Conservation (phyloP, 805 yeast genomes). For the Metschnikowia baotianmanensis region DNA sequence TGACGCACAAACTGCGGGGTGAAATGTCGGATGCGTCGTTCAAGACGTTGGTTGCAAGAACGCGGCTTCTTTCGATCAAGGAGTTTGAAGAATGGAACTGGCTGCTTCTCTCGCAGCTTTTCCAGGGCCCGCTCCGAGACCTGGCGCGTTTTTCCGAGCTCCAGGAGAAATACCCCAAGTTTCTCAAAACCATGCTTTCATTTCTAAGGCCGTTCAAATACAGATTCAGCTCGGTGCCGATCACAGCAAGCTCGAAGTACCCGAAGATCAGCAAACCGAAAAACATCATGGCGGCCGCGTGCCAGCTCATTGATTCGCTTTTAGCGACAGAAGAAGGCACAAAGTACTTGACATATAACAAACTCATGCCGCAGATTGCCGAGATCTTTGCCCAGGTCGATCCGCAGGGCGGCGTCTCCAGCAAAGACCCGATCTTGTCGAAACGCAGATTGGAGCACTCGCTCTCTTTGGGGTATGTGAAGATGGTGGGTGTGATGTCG, state of each 20-base stretch:
- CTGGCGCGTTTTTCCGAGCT: slow-evolving; percentile 75
- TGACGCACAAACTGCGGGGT: slow-evolving; percentile 23
- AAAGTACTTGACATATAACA: slow-evolving; percentile 63
- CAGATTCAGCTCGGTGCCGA: slow-evolving; percentile 50
- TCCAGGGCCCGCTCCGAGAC: slow-evolving; percentile 78
- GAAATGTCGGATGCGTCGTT: slow-evolving; percentile 62
- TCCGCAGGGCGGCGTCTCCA: slow-evolving; percentile 70
- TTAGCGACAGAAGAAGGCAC: slow-evolving; percentile 64
- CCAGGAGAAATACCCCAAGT: slow-evolving; percentile 70
- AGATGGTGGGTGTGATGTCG: slow-evolving; percentile 72
- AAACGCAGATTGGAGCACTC: slow-evolving; percentile 58
- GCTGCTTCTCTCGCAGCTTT: slow-evolving; percentile 65
- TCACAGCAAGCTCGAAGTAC: slow-evolving; percentile 8
- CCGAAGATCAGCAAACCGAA: slow-evolving; percentile 43
- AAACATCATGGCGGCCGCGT: slow-evolving; percentile 68
- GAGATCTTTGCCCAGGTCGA: slow-evolving; percentile 86
- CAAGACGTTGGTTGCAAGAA: slow-evolving; percentile 60
- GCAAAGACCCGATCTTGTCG: slow-evolving; percentile 74
- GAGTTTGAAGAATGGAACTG: slow-evolving; percentile 87
- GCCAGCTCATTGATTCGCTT: slow-evolving; percentile 66
- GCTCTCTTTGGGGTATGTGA: slow-evolving; percentile 72
- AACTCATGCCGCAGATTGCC: slow-evolving; percentile 81
- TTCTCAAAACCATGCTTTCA: slow-evolving; percentile 77
- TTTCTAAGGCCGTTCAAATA: slow-evolving; percentile 91
- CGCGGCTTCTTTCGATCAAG: slow-evolving; percentile 75